Evolutionary conservation across 768 basidiomycete genomes (phyloP), one percentile per base, ranked within the genome.

Genomic region (Lactarius pseudohatsudake): DNA sequence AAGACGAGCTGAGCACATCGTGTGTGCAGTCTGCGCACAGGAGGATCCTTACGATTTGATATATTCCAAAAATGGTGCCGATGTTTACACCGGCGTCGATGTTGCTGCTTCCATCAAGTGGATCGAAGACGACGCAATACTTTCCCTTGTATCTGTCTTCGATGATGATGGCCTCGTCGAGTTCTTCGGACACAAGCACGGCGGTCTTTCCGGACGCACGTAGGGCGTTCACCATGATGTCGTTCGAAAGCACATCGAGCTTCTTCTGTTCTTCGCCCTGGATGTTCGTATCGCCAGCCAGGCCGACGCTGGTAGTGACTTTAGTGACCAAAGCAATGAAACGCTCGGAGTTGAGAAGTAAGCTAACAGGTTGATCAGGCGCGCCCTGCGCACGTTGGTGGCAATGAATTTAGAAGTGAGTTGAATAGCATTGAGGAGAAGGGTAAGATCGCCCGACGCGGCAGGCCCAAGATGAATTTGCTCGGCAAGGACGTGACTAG

Each of bases 201-300:
- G 94, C 91, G 8, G 89, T 92, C 84, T 95, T 97, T 61, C 97
- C 94, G n/a, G 92, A 96, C 3, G 96, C 96, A 50, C 93, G 86
- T 40, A 99, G 85, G 57, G 96, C 90, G 74, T 98, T 98, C 73
- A 98, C 85, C 97, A 99, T 98, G 83, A 99, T 99, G 76, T 99
- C 96, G 76, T 99, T 98, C 16, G 94, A 91, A 38, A 97, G 82
- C n/a, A 97, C 89, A 74, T 97, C 96, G 61, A 99, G 84, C 80
- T 99, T 99, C 84, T 99, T 99, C 83, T 99, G 97, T 75, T 98
- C 97, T 77, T 98, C 97, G 26, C 97, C 97, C 78, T 96, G 94
- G 9, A 96, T 90, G 75, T 99, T 99, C 32, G 92, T 92, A 75
- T 96, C 94, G 18, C 97, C 97, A 18, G 97, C 97, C 26, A 96